Conservation (phyloP, 73 alveolate species). For the Breviolum minutum region DNA sequence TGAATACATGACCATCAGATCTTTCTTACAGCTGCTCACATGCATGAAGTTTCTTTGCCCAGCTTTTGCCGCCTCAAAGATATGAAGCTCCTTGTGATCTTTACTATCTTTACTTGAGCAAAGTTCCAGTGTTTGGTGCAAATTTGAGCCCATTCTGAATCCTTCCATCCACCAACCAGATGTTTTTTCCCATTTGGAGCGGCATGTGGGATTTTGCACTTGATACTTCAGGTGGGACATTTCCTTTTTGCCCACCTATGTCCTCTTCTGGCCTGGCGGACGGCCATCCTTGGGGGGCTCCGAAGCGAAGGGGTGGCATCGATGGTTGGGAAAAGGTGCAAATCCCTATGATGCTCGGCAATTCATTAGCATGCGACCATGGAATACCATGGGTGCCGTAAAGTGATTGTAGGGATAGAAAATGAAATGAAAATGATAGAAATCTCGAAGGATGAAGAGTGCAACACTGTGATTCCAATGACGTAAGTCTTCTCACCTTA, state of each 20-base stretch:
- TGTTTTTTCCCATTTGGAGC: not conserved
- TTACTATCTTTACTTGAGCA: no score
- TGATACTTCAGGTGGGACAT: constrained; percentile 44
- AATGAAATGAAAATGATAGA: no score
- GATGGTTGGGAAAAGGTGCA: constrained; percentile 71
- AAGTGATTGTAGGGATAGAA: not conserved
- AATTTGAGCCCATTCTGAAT: no score
- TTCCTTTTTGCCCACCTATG: constrained; percentile 65
- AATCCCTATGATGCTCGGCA: constrained; percentile 62
- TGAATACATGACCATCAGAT: constrained; percentile 57
- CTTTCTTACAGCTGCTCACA: constrained; percentile 32
- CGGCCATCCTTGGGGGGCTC: not conserved
- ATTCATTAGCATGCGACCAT: no score
- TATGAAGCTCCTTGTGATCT: not conserved
- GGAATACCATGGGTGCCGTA: not conserved
- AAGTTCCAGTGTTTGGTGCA: no score
- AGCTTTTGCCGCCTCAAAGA: not conserved
- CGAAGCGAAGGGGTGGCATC: constrained; percentile 25
- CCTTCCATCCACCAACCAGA: no score
- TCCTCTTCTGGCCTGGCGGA: constrained; percentile 31
- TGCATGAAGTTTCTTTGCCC: not conserved
- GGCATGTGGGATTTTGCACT: not conserved
- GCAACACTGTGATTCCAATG: not conserved
- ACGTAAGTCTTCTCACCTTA: not conserved
- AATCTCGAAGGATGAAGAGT: no score